Evolutionary conservation across 257 asterid genomes (phyloP), one percentile per base, ranked within the genome.

Genomic region (Pogostemon cablin): DNA sequence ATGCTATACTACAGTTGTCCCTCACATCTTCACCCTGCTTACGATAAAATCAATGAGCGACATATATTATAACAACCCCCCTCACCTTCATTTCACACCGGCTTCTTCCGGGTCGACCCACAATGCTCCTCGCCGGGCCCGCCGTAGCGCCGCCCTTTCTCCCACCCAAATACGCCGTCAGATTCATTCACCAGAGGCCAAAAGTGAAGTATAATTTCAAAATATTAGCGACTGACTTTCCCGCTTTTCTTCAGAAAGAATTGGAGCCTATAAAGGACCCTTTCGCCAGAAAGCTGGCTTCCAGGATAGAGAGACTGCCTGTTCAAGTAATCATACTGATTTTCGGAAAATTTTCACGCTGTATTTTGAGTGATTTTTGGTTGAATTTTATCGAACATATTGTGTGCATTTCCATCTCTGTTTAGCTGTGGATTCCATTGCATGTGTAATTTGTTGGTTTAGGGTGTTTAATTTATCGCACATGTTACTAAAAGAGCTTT

Each of bases 201-300:
- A 62, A 17, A n/a, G 3, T 43, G 4, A 81, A 25, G 39, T 55
- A 7, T n/a, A 25, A 65, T 62, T 82, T 79, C 62, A 83, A 50
- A 42, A 74, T 76, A 15, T 50, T 65, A 9, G 80, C 86, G 7
- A 17, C 63, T 71, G 84, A 82, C 43, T 88, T 90, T 67, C 85
- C 89, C 3, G 65, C 81, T 17, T 84, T 84, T 79, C 71, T 84
- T 49, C 89, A 86, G 2, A 74, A 75, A 7, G 75, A 79, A 53
- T 61, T 84, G 62, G 85, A 69, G 44, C 67, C 67, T 62, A 70
- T 93, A 59, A 88, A 82, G 73, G 98, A 89, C 81, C 81, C 86
- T 4, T 82, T 59, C 65, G 96, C 96, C 42, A 78, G 90, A 76
- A 88, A 80, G 57, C 79, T 91, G 62, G 97, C 97, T 73, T 80